Conservation (phyloP, 2,329 filamentous ascomycete genomes). For the Blastomyces emzantsi region DNA sequence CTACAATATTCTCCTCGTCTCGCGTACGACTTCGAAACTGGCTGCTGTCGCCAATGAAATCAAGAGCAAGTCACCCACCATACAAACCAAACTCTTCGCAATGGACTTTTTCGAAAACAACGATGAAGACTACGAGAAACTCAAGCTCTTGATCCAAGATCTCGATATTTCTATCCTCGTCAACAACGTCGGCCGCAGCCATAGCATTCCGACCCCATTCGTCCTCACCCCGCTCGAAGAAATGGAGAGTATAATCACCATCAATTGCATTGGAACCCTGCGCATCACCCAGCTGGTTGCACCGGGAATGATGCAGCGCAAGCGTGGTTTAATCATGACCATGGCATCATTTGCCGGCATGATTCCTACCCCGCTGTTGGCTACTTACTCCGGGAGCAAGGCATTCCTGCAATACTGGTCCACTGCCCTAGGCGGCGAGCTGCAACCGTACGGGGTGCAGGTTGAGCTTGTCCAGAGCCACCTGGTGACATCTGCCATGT, state of each 20-base stretch:
- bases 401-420: slow-evolving; percentile 98
- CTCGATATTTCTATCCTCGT: slow-evolving; percentile 80
- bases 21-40: slow-evolving; percentile 90
- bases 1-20: slow-evolving; percentile 92
- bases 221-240: slow-evolving; percentile 68
- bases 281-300: slow-evolving; percentile 78
- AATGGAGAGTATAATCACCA: slow-evolving; percentile 80
- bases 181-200: slow-evolving; percentile 95
- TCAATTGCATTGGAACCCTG: slow-evolving; percentile 89
- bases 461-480: slow-evolving; percentile 91
- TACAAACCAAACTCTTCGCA: slow-evolving; percentile 67
- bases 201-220: slow-evolving; percentile 88
- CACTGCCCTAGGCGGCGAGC: slow-evolving; percentile 70
- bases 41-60: slow-evolving; percentile 68
- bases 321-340: slow-evolving; percentile 81
- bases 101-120: slow-evolving; percentile 87
- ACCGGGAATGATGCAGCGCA: slow-evolving; percentile 74
- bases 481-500: slow-evolving; percentile 93
- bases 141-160: slow-evolving; percentile 58
- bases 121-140: slow-evolving; percentile 66
- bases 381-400: slow-evolving; percentile 96
- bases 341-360: slow-evolving; percentile 97
- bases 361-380: slow-evolving; percentile 81
- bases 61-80: slow-evolving; percentile 50
- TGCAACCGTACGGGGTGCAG: slow-evolving; percentile 69